Evolutionary conservation across 495 filamentous ascomycete species (phyloP).

Genomic region (Aspergillus bridgeri): DNA sequence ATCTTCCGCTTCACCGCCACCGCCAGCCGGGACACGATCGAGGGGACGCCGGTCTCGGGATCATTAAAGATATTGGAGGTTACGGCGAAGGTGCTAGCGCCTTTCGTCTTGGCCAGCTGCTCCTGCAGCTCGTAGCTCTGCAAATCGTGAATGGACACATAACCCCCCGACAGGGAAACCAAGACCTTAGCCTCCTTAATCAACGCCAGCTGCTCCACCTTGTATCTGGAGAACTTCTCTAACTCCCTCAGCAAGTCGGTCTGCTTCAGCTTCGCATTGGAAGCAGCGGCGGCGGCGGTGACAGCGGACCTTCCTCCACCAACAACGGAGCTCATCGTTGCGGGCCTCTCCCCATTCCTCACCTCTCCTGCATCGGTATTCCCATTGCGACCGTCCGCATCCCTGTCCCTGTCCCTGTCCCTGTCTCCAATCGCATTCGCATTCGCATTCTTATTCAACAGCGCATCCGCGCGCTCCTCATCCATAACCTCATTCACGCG

Average conservation of each 20-base stretch:
- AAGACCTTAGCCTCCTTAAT: constrained; percentile 92
- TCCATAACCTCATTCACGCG: constrained; percentile 74
- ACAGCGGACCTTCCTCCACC: too few relatives aligned
- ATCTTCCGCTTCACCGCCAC: constrained; percentile 90
- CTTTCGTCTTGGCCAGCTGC: constrained; percentile 74
- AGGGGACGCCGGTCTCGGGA: constrained; percentile 74
- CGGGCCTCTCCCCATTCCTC: constrained; percentile 17
- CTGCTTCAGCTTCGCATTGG: constrained; percentile 46
- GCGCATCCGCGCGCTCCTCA: constrained; percentile 23
- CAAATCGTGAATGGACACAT: constrained; percentile 84
- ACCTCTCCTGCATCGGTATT: not conserved
- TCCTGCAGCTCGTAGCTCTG: constrained; percentile 78
- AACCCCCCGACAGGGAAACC: constrained; percentile 82
- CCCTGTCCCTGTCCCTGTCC: constrained; percentile 14
- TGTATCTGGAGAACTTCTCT: constrained; percentile 86
- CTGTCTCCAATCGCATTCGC: too few relatives aligned
- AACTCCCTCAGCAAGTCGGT: constrained; percentile 84
- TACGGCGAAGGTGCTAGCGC: constrained; percentile 85
- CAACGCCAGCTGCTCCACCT: constrained; percentile 87
- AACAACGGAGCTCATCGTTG: not conserved
- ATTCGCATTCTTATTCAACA: too few relatives aligned
- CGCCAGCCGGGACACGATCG: constrained; percentile 84
- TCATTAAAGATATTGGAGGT: constrained; percentile 95
- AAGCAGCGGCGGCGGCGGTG: too few relatives aligned
- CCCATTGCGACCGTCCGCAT: constrained; percentile 9